Evolutionary conservation across 2,329 filamentous ascomycete genomes (phyloP), one percentile per base, ranked within the genome.

Genomic region (Claviceps humidiphila): DNA sequence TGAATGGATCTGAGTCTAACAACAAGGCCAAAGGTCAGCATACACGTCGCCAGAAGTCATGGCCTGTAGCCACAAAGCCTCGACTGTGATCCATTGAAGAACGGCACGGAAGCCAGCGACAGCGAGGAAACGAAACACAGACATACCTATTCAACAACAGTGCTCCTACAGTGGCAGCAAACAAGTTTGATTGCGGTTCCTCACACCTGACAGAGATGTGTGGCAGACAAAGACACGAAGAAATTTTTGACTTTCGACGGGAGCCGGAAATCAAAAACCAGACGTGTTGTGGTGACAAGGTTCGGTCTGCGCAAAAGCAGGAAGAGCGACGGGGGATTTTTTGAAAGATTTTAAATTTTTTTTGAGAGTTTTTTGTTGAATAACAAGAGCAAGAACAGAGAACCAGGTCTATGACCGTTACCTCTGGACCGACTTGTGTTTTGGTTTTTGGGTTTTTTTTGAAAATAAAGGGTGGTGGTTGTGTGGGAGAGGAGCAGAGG

Each of bases 291-390:
- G 38, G 48, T 50, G 49, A 47, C 46, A 52, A 52, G 57, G 59
- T 60, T 56, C 20, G 60, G 60, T 61, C 61, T 62, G 57, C 57
- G 59, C 62, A 52, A 51, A 62, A 57, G 61, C 56, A 58, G 57
- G 58, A 61, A 53, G 54, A 55, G 53, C 20, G 56, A 74, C 70
- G 71, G 75, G 72, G 76, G 82, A 71, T 75, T 80, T 78, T 71
- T 71, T 65, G 64, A 58, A 67, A 67, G 70, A 80, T 81, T 78
- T 74, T 71, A 70, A 64, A 62, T 79, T 81, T 81, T 81, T 81
- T 80, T 75, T 68, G 63, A 70, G 68, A 68, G 69, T 76, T 77
- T 77, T 59, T 70, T 71, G 65, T 68, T 66, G 67, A 68, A 65
- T 61, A 71, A 71, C 71, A 74, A 71, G 74, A 73, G 71, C 70